Evolutionary conservation across 805 yeast genomes (phyloP).

Genomic region (Metschnikowia peoriensis): DNA sequence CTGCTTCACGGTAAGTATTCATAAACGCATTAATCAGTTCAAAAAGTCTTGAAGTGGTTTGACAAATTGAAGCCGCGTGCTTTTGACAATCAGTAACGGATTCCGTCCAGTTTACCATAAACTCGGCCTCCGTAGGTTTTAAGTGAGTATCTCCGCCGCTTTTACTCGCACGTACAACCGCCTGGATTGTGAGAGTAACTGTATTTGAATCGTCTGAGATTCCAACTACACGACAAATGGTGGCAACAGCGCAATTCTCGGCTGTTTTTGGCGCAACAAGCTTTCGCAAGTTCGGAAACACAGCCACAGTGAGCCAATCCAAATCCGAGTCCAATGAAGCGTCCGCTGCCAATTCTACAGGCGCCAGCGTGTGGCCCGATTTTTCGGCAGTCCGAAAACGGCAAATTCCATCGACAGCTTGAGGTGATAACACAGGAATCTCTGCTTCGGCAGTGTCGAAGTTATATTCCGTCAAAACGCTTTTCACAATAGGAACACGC

Average conservation of each 20-base stretch:
- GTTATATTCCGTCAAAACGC: constrained; percentile 36
- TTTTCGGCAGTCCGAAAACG: constrained; percentile 18
- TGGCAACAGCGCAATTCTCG: constrained; percentile 21
- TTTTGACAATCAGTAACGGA: constrained; percentile 15
- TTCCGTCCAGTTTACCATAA: constrained; percentile 27
- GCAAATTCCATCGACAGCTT: constrained; percentile 32
- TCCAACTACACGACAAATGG: constrained; percentile 49
- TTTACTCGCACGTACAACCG: constrained; percentile 43
- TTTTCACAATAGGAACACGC: constrained; percentile 27
- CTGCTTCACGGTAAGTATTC: constrained; percentile 37
- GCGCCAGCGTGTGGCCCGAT: constrained; percentile 1
- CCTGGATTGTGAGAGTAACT: constrained; percentile 48
- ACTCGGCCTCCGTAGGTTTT: constrained; percentile 22
- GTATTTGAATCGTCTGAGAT: constrained; percentile 43
- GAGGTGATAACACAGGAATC: constrained; percentile 24
- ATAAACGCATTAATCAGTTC: constrained; percentile 40
- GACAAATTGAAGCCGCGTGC: constrained; percentile 21
- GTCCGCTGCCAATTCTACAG: not conserved
- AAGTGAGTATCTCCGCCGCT: not conserved
- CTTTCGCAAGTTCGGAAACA: constrained; percentile 32
- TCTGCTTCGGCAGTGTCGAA: constrained; percentile 21
- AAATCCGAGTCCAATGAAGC: constrained; percentile 19
- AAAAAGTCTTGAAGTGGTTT: constrained; percentile 24
- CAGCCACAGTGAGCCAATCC: constrained; percentile 39
- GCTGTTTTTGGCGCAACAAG: constrained; percentile 24